Evolutionary conservation across 179 eudicot genomes (phyloP).

Genomic region (Heliamphora pulchella): DNA sequence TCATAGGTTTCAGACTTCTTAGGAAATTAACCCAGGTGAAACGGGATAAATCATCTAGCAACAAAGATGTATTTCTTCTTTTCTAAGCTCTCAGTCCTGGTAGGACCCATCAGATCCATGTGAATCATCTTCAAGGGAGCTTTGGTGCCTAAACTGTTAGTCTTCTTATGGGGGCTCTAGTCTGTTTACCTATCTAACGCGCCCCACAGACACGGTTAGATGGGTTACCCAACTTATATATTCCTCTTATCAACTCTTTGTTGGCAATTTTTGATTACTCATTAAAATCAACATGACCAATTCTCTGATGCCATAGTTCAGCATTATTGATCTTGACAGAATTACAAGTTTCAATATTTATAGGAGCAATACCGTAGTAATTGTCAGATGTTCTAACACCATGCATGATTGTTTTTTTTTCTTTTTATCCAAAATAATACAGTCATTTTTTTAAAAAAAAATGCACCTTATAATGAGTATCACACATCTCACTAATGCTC

Average conservation of each 20-base stretch:
- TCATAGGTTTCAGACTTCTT: too few relatives aligned
- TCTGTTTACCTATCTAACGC: neutral
- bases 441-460: neutral
- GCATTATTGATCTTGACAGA: neutral
- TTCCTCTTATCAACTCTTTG: neutral
- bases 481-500: constrained; percentile 4
- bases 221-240: neutral
- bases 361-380: neutral
- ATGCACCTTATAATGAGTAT: neutral
- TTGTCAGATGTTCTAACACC: neutral
- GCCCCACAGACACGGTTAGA: neutral
- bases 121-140: neutral
- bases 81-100: neutral
- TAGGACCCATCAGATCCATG: neutral
- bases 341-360: neutral
- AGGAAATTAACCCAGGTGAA: too few relatives aligned
- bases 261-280: neutral
- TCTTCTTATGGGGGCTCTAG: neutral
- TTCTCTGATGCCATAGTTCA: neutral
- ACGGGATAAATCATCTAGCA: too few relatives aligned
- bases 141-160: neutral
- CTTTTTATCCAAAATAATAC: neutral
- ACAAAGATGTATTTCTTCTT: neutral
- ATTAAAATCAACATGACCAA: neutral
- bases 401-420: neutral